Base-by-base conservation (phyloP, 2,329 filamentous ascomycete genomes). In the Clarireedia sp. region DNA sequence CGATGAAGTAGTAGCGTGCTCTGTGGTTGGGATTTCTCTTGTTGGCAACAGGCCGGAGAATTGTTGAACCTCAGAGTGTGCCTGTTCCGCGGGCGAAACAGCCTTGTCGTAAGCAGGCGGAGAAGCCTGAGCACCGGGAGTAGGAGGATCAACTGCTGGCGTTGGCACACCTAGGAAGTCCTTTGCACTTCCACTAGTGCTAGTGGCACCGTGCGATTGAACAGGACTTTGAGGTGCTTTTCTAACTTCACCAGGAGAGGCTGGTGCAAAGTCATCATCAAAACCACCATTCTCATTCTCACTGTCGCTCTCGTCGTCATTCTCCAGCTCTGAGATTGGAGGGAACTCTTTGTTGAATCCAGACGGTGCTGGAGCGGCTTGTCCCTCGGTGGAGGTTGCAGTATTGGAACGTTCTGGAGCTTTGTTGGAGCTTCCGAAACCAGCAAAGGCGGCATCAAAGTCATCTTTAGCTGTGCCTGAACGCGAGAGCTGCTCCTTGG, bases 231-330 rank as follows among this genome's bases (percentile, higher is more conserved):
- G 57, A 2, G 62, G 51, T 19, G 56, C 46, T n/a, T 68, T 65
- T 55, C 62, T 62, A 7, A 58, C 56, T 51, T 67, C 62, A 16
- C 58, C 62, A 51, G 67, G 66, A 19, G 68, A 69, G 26, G 81
- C 79, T 14, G 88, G 83, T 0, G 87, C 85, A 68, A 97, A 97
- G 70, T 96, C 86, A 67, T 99, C 94, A 49, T 95, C 92, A 67
- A 97, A 97, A 0, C 91, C 90, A 16, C 51, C 90, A 48, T 81
- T 81, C 48, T 89, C 88, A 57, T 82, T 87, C 54, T 84, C 86
- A 29, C 85, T 86, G 57, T 95, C 90, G 29, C 87, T 91, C n/a
- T 95, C 86, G 23, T 92, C 89, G 56, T 91, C 87, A 29, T 83
- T 79, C 59, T 88, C 86, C 56, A 96, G 73, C 68, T 92, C 89